These are phyloP conservation scores for Cudoniella acicularis DNA, from an alignment of 495 filamentous ascomycete genomes.

Conservation along the genomic window DNA sequence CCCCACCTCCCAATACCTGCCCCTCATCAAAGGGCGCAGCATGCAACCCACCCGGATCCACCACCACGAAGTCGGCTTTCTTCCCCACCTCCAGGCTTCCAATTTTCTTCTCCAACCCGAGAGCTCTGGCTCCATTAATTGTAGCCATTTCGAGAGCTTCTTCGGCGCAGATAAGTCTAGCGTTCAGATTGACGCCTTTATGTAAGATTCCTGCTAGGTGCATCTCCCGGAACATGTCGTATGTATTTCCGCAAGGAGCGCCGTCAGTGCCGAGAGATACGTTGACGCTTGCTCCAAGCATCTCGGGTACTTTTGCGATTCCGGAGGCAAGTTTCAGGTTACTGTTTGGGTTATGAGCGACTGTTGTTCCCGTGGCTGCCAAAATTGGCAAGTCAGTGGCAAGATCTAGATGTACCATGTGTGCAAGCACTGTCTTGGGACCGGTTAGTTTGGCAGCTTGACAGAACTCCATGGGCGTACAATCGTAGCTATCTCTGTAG, in stretches of 20 bases:
- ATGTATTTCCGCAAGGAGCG: constrained; percentile 23
- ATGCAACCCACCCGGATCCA: constrained; percentile 14
- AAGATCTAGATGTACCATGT: constrained; percentile 24
- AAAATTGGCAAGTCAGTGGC: constrained; percentile 14
- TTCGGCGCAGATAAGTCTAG: constrained; percentile 9
- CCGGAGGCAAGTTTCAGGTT: constrained; percentile 23
- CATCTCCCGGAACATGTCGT: constrained; percentile 25
- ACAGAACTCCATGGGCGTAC: constrained; percentile 23
- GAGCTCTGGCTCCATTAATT: constrained; percentile 39
- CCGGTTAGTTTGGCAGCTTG: constrained; percentile 17
- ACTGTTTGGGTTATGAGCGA: constrained; percentile 22
- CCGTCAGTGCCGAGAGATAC: constrained; percentile 19
- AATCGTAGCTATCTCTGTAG: constrained; percentile 17
- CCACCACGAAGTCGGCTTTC: constrained; percentile 50
- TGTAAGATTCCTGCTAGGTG: constrained; percentile 21
- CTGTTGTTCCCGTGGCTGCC: constrained; percentile 11
- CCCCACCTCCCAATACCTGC: constrained; percentile 9
- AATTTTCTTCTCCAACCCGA: constrained; percentile 41
- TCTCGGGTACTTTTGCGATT: constrained; percentile 17
- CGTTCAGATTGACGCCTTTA: constrained; percentile 18
- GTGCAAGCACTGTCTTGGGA: constrained; percentile 17
- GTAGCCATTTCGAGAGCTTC: constrained; percentile 21
- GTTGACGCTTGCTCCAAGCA: constrained; percentile 16
- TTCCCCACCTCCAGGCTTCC: constrained; percentile 52
- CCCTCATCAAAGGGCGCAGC: constrained; percentile 15